Percentiles rank a stretch among this genome's conserved stretches.
phyloP scores from a whole-genome alignment of 1,139 yeast species.

The Maudiozyma humilis region DNA sequence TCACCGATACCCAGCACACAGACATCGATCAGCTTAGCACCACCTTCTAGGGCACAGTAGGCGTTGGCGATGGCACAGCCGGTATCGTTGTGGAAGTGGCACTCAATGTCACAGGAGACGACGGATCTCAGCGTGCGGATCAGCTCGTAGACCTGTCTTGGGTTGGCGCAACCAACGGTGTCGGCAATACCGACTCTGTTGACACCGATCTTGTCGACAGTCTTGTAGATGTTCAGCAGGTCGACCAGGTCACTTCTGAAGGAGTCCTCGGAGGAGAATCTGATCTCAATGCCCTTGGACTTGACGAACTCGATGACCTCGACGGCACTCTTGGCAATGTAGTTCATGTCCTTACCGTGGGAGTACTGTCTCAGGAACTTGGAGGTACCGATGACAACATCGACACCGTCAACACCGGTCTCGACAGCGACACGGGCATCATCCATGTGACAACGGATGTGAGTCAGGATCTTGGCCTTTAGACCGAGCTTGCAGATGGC shows the following conservation, averaged over 20 bases:
- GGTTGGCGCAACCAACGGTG: conserved; percentile 98
- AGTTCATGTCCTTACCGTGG: conserved; percentile 98
- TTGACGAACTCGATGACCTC: conserved; percentile 97
- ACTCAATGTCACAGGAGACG: conserved; percentile 93
- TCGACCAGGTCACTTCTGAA: conserved; percentile 96
- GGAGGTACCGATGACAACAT: conserved; percentile 96
- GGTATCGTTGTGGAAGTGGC: conserved; percentile 98
- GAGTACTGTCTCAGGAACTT: conserved; percentile 89
- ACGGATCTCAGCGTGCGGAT: conserved; percentile 88
- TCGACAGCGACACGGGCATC: conserved; percentile 95
- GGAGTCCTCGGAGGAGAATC: conserved; percentile 95
- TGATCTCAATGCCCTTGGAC: conserved; percentile 91
- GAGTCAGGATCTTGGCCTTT: conserved; percentile 85
- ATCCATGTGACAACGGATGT: conserved; percentile 97
- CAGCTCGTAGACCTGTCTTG: conserved; percentile 95
- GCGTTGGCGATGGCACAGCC: conserved; percentile 99
- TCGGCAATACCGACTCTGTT: conserved; percentile 99
- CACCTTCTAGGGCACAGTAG: conserved; percentile 95
- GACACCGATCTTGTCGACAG: conserved; percentile 95
- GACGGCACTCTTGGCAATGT: conserved; percentile 90
- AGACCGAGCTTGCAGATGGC: conserved; percentile 95
- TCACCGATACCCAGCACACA: conserved; percentile 97
- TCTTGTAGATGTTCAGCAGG: conserved; percentile 86
- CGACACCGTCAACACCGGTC: conserved; percentile 98
- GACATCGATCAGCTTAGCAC: conserved; percentile 91